Conservation (phyloP, 1,284 basidiomycete species). For the Apiotrichum gamsii region DNA sequence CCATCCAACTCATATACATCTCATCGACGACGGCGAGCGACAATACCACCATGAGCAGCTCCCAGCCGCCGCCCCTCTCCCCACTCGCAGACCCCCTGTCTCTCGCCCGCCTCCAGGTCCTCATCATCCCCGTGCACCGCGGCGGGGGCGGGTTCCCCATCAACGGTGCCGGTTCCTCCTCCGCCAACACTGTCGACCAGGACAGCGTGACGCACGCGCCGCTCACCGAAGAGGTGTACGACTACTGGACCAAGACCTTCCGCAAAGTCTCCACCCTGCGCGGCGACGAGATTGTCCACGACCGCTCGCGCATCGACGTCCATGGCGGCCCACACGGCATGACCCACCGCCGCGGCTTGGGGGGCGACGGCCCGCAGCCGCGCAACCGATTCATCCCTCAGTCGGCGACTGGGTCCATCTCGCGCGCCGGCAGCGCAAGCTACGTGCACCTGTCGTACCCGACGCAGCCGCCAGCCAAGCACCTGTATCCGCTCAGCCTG, state of each 20-base stretch:
- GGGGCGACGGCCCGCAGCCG: conserved; percentile 1
- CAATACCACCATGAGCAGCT: conserved; percentile 6
- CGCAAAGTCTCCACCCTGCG: conserved; percentile 33
- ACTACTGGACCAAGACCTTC: conserved; percentile 28
- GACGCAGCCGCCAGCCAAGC: conserved; percentile 28
- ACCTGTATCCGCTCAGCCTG: conserved; percentile 36
- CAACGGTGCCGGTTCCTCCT: too few species aligned
- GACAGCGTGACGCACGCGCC: background rate
- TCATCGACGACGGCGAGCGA: too few species aligned
- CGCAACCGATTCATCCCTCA: conserved; percentile 31
- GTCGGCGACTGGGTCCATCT: conserved; percentile 20
- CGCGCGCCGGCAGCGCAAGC: conserved; percentile 29
- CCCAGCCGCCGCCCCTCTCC: conserved; percentile 18
- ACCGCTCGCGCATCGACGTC: conserved; percentile 15
- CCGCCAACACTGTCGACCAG: background rate
- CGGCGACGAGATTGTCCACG: conserved; percentile 32
- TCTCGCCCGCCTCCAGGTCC: conserved; percentile 41
- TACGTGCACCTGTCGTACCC: conserved; percentile 40
- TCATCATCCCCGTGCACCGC: conserved; percentile 42
- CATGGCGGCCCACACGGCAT: background rate
- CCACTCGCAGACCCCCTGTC: conserved; percentile 39
- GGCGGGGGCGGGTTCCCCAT: background rate
- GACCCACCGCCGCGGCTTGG: conserved; percentile 2
- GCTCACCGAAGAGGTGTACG: conserved; percentile 21
- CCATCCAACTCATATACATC: too few species aligned